phyloP scores from a whole-genome alignment of 2,329 filamentous ascomycete species.

The Fusarium keratoplasticum region DNA sequence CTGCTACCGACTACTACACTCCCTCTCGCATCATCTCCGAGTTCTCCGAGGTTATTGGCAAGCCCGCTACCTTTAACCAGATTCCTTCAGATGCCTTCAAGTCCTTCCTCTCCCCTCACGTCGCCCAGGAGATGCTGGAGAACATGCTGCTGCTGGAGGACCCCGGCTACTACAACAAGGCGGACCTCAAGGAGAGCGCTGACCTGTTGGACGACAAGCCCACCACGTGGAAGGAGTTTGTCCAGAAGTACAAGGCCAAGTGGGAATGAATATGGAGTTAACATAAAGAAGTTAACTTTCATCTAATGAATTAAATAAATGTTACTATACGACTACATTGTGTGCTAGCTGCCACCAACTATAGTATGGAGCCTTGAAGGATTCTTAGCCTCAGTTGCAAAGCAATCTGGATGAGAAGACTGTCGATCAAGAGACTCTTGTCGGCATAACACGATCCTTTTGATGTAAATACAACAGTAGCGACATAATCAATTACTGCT shows the following conservation, averaged over 20 bases:
- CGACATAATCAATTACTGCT: neutral
- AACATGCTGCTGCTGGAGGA: slow-evolving; percentile 57
- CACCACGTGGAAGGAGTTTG: slow-evolving; percentile 53
- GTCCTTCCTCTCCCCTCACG: slow-evolving; percentile 44
- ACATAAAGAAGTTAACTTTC: neutral
- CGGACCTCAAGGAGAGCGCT: slow-evolving; percentile 47
- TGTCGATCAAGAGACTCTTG: neutral
- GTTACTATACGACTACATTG: neutral
- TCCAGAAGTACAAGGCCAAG: slow-evolving; percentile 46
- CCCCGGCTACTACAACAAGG: slow-evolving; percentile 55
- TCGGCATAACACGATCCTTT: neutral
- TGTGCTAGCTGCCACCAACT: neutral
- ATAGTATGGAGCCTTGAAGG: neutral
- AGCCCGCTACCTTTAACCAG: slow-evolving; percentile 45
- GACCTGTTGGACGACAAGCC: slow-evolving; percentile 51
- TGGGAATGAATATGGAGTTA: slow-evolving; percentile 34
- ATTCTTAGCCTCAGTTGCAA: too few relatives aligned
- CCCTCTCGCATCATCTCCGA: slow-evolving; percentile 48
- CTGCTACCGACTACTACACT: slow-evolving; percentile 52
- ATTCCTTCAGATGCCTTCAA: slow-evolving; percentile 51
- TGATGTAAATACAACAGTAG: neutral
- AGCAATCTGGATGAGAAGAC: neutral
- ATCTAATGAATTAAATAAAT: neutral
- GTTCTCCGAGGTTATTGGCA: slow-evolving; percentile 51
- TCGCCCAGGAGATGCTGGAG: slow-evolving; percentile 54